Evolutionary conservation across 306 rosid species (phyloP), one percentile per base, ranked within the genome.

Genomic region (Casuarina cunninghamiana): DNA sequence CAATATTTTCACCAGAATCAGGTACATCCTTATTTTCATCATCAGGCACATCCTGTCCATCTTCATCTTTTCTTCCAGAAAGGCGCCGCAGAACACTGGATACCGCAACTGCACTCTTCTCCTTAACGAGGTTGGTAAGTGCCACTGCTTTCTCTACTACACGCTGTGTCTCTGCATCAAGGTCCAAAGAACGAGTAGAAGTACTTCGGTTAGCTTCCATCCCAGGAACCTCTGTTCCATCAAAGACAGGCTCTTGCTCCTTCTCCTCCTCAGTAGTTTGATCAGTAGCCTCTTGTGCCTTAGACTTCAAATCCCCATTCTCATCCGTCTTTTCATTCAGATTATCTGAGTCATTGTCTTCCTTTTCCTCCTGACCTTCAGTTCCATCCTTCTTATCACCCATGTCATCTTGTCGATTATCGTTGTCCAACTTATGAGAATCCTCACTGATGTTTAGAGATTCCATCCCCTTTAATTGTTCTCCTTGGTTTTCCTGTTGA

Each of bases 81-180:
- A 95, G 90, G 77, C 86, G 96, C 46, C 96, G 91, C 72, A 95
- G 82, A 82, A 95, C 71, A 41, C 60, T 87, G 55, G 97, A 88
- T 49, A 92, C 95, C 70, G 89, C 97, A 72, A 84, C 86, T 38
- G 79, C 83, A 72, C 97, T 80, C 78, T 86, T 94, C 82, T 83
- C 86, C 90, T 81, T 88, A n/a, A 90, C 93, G 60, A 92, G 79
- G 78, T 92, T 95, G 76, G 81, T 95, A 44, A 95, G 84, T 32
- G 97, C 89, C 73, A 85, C 88, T 0, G 95, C 97, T 83, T 89
- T 92, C 72, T 88, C 95, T 69, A 88, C 96, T 71, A 95, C 92
- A 77, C 94, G 88, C 39, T 86, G 86, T 60, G 77, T 68, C 72
- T 89, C 96, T 42, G 67, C 82, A 83, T 89, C 93, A 21, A 46